phyloP scores from a whole-genome alignment of 2,329 filamentous ascomycete genomes.

The Phoma herbarum region DNA sequence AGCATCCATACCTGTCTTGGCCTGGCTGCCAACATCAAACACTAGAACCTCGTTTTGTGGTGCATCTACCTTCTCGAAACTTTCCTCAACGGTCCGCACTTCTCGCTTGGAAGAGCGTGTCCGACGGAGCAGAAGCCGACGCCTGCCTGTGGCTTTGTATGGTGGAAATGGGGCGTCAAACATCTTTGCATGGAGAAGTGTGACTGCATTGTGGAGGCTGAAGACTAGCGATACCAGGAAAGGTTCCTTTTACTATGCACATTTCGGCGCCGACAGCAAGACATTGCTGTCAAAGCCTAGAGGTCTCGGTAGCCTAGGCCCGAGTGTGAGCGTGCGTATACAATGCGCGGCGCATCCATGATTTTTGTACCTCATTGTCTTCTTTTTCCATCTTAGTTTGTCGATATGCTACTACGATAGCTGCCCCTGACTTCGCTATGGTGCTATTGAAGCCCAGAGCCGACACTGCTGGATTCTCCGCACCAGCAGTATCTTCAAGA shows the following conservation, averaged over 20 bases:
- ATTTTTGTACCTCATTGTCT: background rate
- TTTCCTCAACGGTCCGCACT: background rate
- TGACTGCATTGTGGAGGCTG: background rate
- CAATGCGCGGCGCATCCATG: too few relatives aligned
- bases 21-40: background rate
- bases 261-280: background rate
- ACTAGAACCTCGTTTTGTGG: background rate
- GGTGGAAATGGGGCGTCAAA: background rate
- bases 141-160: background rate
- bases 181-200: background rate
- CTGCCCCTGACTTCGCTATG: background rate
- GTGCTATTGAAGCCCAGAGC: background rate
- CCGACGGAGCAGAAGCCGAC: background rate
- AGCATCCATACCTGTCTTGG: background rate
- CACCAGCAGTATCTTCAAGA: background rate
- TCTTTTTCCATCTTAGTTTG: background rate
- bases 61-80: background rate
- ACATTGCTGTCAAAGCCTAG: background rate
- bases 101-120: background rate
- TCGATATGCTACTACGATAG: background rate
- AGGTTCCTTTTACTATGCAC: background rate
- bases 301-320: background rate
- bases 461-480: background rate
- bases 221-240: background rate
- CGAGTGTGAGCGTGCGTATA: background rate